Evolutionary conservation across 305 asterid species (phyloP).

Genomic region (Fraxinus latifolia): DNA sequence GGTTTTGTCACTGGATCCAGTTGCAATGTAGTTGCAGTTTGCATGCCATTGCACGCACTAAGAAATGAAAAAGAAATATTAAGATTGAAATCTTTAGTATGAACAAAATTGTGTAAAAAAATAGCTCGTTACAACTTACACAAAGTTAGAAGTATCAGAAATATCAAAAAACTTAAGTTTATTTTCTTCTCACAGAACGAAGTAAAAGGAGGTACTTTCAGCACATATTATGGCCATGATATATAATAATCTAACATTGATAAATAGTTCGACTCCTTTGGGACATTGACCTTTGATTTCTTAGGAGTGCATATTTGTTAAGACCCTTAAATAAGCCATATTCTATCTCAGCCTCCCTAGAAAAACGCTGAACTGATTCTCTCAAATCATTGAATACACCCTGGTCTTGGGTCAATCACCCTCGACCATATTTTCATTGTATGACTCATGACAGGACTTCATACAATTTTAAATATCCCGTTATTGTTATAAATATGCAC

Average conservation of each 20-base stretch:
- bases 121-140: not conserved
- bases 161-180: not conserved
- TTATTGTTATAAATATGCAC: not conserved
- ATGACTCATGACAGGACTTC: not conserved
- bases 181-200: not conserved
- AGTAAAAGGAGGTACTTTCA: not conserved
- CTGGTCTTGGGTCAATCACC: not conserved
- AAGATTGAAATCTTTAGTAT: not conserved
- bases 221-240: not conserved
- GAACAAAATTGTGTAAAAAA: not conserved
- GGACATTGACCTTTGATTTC: not conserved
- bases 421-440: not conserved
- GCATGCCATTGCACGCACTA: slow-evolving; percentile 96
- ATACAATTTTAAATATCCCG: not conserved
- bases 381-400: not conserved
- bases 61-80: slow-evolving; percentile 16
- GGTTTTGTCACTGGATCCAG: slow-evolving; percentile 97
- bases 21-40: slow-evolving; percentile 91
- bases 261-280: not conserved
- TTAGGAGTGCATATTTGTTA: not conserved
- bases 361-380: not conserved
- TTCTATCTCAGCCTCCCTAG: not conserved
- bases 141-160: not conserved
- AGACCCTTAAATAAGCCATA: not conserved
- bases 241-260: not conserved